phyloP scores from a whole-genome alignment of 2,329 filamentous ascomycete genomes.

The Pseudogymnoascus pannorum region DNA sequence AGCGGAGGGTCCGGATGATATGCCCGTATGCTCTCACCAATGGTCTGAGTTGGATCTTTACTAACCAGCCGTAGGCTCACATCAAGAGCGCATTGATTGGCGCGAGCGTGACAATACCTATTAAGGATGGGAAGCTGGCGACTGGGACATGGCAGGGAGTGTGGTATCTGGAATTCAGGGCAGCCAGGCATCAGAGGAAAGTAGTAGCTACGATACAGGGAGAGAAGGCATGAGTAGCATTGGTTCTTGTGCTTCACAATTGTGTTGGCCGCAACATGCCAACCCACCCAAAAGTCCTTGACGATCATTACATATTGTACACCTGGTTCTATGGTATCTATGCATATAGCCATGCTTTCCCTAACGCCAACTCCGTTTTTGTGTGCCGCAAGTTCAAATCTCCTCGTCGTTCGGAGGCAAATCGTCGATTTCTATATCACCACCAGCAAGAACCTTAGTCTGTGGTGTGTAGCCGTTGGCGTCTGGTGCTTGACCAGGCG shows the following conservation, averaged over 20 bases:
- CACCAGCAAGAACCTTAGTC: constrained; percentile 57
- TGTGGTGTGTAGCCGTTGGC: constrained; percentile 47
- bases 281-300: neutral
- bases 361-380: constrained; percentile 7
- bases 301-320: constrained; percentile 7
- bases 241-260: neutral
- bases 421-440: constrained; percentile 54
- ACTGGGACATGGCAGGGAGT: constrained; percentile 78
- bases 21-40: constrained; percentile 57
- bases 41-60: neutral
- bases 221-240: constrained; percentile 47
- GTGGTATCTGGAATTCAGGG: constrained; percentile 89
- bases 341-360: constrained; percentile 5
- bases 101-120: constrained; percentile 83
- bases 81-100: constrained; percentile 88
- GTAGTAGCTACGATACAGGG: constrained; percentile 93
- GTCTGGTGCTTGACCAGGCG: constrained; percentile 62
- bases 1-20: constrained; percentile 85
- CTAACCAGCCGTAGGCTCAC: constrained; percentile 56
- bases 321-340: constrained; percentile 7
- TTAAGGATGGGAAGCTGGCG: constrained; percentile 71
- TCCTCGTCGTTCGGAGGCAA: constrained; percentile 14
- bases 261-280: neutral
- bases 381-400: neutral
- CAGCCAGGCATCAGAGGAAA: constrained; percentile 69